Evolutionary conservation across 225 moss, liverwort and hornwort species (phyloP).

Genomic region (Straminergon stramineum): DNA sequence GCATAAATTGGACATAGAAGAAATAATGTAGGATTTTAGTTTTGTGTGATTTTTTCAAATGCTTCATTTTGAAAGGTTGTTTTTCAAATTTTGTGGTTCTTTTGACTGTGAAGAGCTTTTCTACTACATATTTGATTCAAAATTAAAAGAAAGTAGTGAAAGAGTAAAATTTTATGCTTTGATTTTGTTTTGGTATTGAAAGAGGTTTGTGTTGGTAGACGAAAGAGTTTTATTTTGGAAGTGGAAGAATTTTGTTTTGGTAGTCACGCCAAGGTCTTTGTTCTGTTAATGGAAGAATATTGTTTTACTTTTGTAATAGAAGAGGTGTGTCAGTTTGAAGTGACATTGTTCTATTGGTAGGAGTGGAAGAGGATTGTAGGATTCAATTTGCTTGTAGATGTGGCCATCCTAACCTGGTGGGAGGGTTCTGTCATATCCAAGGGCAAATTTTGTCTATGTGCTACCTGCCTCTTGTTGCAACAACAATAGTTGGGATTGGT

Average conservation of each 20-base stretch:
- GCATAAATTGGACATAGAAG: not conserved
- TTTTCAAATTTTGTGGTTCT: no score
- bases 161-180: not conserved
- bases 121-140: no score
- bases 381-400: not conserved
- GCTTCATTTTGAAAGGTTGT: not conserved
- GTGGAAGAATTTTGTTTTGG: not conserved
- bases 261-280: not conserved
- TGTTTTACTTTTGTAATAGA: not conserved
- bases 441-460: not conserved
- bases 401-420: accelerated
- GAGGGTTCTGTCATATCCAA: no score
- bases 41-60: not conserved
- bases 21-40: accelerated
- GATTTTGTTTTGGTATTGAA: not conserved
- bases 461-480: not conserved
- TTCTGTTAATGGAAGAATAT: no score
- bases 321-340: not conserved
- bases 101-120: not conserved
- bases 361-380: accelerated
- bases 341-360: not conserved
- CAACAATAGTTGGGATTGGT: not conserved
- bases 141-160: not conserved
- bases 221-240: not conserved
- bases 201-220: not conserved